Percentiles rank a stretch among this genome's conserved stretches.
Evolutionary conservation across 1,284 basidiomycete genomes (phyloP).

Genomic region (Sporisorium iseilematis-ciliati): DNA sequence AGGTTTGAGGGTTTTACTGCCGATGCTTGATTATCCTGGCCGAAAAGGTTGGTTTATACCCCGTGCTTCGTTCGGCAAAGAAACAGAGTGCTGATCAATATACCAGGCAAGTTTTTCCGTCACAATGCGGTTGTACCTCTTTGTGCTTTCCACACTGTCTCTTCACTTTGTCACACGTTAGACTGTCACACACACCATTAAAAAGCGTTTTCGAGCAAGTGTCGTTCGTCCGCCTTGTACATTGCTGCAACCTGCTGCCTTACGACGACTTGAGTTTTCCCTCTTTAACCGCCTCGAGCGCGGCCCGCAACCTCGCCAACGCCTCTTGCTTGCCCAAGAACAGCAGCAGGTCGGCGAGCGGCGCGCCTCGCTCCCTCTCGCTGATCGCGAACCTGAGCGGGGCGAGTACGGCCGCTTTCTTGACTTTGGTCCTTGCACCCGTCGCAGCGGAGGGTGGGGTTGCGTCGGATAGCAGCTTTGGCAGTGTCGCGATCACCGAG

Average conservation of each 20-base stretch:
- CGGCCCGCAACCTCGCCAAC: slow-evolving; percentile 13
- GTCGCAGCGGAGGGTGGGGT: slow-evolving; percentile 2
- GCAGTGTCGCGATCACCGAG: slow-evolving; percentile 21
- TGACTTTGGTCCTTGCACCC: slow-evolving; percentile 26
- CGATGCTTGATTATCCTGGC: neutral
- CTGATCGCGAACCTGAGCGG: slow-evolving; percentile 47
- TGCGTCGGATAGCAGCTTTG: slow-evolving; percentile 17
- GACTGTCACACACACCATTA: neutral
- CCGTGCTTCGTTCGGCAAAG: too few species aligned
- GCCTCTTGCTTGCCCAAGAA: slow-evolving; percentile 29
- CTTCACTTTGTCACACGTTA: neutral
- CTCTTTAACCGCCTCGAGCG: slow-evolving; percentile 10
- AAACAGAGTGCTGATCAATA: neutral
- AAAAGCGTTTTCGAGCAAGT: neutral
- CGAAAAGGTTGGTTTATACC: too few species aligned
- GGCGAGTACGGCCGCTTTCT: slow-evolving; percentile 40
- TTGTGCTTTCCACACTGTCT: neutral
- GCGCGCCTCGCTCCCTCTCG: slow-evolving; percentile 31
- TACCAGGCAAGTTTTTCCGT: neutral
- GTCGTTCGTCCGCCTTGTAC: neutral
- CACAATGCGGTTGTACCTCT: neutral
- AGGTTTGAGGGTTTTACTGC: slow-evolving; percentile 18
- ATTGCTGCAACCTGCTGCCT: neutral
- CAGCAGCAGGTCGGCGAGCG: slow-evolving; percentile 39
- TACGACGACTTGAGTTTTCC: neutral